A percentile compares a stretch with the other conserved stretches of the same genome.
phyloP scores from a whole-genome alignment of 2,329 filamentous ascomycete genomes.

The Geoglossum cookeanum region DNA sequence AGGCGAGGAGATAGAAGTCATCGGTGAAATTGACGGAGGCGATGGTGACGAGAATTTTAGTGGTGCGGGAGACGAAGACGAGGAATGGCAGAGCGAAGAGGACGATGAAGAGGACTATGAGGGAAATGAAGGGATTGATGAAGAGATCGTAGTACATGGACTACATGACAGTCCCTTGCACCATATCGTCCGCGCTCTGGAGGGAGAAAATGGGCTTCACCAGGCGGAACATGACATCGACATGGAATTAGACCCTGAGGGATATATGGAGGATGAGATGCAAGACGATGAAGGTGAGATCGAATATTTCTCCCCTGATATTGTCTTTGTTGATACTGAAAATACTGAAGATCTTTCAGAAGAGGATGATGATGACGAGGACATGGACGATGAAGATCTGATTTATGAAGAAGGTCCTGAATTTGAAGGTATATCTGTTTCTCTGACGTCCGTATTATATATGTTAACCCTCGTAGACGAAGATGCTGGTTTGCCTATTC shows the following conservation, averaged over 20 bases:
- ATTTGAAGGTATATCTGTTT: constrained; percentile 6
- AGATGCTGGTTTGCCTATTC: constrained; percentile 21
- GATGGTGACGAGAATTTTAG: constrained; percentile 31
- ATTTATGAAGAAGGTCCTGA: constrained; percentile 31
- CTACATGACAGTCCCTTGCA: constrained; percentile 4
- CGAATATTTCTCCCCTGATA: constrained; percentile 13
- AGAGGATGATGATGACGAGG: constrained; percentile 50
- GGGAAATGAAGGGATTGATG: constrained; percentile 24
- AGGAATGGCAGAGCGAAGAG: constrained; percentile 31
- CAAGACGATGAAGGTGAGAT: constrained; percentile 34
- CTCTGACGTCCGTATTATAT: constrained; percentile 4
- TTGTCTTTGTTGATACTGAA: constrained; percentile 23
- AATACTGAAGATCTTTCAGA: constrained; percentile 18
- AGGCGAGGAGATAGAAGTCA: constrained; percentile 29
- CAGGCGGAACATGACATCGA: constrained; percentile 21
- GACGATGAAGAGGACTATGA: constrained; percentile 25
- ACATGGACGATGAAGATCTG: constrained; percentile 30
- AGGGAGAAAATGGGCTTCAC: constrained; percentile 17
- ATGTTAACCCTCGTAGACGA: constrained; percentile 16
- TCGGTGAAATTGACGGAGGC: constrained; percentile 29
- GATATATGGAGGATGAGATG: constrained; percentile 38
- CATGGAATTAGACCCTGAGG: constrained; percentile 27
- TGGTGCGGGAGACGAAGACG: constrained; percentile 26
- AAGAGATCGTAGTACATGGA: constrained; percentile 18
- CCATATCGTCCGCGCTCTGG: constrained; percentile 21